Percentiles rank a stretch among this genome's conserved stretches.
phyloP scores from a whole-genome alignment of 352 stramenopile species.

The Thraustochytrium striatum region DNA sequence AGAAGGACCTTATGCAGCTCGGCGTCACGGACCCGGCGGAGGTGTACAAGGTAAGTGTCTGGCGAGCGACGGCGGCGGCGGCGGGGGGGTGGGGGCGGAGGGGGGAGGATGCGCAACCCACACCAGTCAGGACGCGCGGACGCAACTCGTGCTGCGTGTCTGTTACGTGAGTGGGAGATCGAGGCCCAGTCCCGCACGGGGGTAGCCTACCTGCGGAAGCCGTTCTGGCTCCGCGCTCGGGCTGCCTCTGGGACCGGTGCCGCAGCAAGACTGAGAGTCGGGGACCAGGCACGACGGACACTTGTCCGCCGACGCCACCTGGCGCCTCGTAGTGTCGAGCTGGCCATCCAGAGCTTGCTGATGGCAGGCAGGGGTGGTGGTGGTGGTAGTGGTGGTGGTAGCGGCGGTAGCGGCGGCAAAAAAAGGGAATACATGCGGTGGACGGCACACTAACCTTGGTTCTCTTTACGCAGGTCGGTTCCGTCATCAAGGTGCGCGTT shows the following conservation, averaged over 20 bases:
- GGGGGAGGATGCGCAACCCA: background rate
- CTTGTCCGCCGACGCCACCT: too few species aligned
- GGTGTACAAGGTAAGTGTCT: conserved; percentile 30
- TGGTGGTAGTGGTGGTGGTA: too few species aligned
- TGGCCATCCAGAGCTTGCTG: too few species aligned
- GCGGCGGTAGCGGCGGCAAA: background rate
- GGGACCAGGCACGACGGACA: too few species aligned
- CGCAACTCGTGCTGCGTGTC: background rate
- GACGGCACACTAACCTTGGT: background rate
- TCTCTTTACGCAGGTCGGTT: conserved; percentile 21
- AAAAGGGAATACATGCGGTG: background rate
- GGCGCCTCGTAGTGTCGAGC: background rate
- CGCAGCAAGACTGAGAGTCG: too few species aligned
- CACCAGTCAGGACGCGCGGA: conserved; percentile 31
- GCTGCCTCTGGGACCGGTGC: too few species aligned
- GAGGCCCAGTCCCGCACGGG: too few species aligned
- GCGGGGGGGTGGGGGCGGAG: background rate
- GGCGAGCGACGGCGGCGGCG: background rate
- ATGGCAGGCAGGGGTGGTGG: too few species aligned
- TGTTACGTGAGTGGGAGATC: conserved; percentile 42
- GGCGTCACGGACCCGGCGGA: background rate
- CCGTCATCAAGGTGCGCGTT: conserved; percentile 20
- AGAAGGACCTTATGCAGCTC: background rate
- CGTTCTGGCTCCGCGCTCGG: too few species aligned
- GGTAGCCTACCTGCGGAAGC: too few species aligned